Base-by-base conservation (phyloP, 2,329 filamentous ascomycete species). In the Clathrospora elynae region DNA sequence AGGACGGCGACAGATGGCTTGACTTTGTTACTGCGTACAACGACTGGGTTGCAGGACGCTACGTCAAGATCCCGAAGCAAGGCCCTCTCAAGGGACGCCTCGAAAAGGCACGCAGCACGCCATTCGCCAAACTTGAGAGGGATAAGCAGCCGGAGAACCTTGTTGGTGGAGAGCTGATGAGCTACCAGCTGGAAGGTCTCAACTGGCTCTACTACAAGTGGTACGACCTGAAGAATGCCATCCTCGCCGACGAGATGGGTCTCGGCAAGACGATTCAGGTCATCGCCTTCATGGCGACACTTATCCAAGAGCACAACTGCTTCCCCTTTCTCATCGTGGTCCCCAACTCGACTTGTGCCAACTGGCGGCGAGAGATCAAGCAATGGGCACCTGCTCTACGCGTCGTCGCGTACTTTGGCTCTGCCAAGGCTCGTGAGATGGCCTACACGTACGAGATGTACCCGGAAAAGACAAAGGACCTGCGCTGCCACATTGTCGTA, bases 231-330 rank as follows among this genome's bases (percentile, higher is more conserved):
- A 85, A 88, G 62, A 97, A 93, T 61, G 87, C 90, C 18, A 92
- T 97, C 45, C 80, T 97, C 5, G 93, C 93, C 0, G 93, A 99
- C 64, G 93, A 99, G 66, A 99, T 99, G 93, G 93, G 93, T 26
- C 81, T 99, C 2, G 93, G 93, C 20, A 99, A 99, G 74, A 99
- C 93, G 0, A 89, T 99, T 20, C 93, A 99, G 66, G 84, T 96
- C 37, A 87, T 97, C 47, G 83, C 85, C 2, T 81, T 96, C 50
- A 79, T 97, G 47, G 84, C 88, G 1, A 84, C 86, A 1, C 72
- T 97, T 24, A 67, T 77, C 3, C 71, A 74, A 51, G 73, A 77
- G 22, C 78, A 82, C 61, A 76, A 81, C 62, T 93, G 90, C 70
- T 97, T 88, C 81, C 93, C 93, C 0, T 97, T 96, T 64, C 77